Base-by-base conservation (phyloP, 2,329 filamentous ascomycete species). In the Fusarium pseudocircinatum region DNA sequence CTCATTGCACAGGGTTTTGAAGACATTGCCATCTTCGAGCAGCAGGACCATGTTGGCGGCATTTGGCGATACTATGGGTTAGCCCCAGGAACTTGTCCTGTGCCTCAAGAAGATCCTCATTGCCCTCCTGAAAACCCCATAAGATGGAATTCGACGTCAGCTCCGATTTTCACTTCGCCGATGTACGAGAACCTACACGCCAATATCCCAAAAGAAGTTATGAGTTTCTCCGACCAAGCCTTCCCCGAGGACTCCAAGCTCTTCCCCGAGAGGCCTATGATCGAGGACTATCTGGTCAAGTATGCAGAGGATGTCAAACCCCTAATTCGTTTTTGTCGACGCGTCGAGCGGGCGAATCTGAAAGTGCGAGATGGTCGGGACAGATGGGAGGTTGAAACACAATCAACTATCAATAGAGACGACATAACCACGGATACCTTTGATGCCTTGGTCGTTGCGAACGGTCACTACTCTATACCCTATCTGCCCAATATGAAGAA, bases 141-240 rank as follows among this genome's bases (percentile, higher is more conserved):
- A 64, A 89, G 86, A 84, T 79, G 81, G 24, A 77, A 79, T 52
- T 71, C 66, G 22, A 73, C 77, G 12, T 75, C 74, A 42, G 78
- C 87, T 2, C 88, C 92, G 11, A 81, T 90, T 6, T 97, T 96
- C 78, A 86, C 94, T n/a, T 94, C 93, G 24, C 93, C 95, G 7
- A 89, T 97, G 82, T 98, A 98, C 81, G 90, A 94, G 53, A 84
- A 87, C 30, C 85, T 98, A 22, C 92, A 97, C 78, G 95, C 95
- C 28, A 98, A 98, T 80, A 95, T 98, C 53, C 93, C 95, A 0
- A 90, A 92, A 67, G 85, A 87, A 0, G 80, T 98, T 59, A 98
- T 98, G 96, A 85, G 87, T 8, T 98, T 91, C 80, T 92, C 91
- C 9, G 93, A 96, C 74, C 84, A 89, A 12, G 80, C 87, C 2